Conservation (phyloP, 768 basidiomycete species). For the Porpolomopsis calyptriformis region DNA sequence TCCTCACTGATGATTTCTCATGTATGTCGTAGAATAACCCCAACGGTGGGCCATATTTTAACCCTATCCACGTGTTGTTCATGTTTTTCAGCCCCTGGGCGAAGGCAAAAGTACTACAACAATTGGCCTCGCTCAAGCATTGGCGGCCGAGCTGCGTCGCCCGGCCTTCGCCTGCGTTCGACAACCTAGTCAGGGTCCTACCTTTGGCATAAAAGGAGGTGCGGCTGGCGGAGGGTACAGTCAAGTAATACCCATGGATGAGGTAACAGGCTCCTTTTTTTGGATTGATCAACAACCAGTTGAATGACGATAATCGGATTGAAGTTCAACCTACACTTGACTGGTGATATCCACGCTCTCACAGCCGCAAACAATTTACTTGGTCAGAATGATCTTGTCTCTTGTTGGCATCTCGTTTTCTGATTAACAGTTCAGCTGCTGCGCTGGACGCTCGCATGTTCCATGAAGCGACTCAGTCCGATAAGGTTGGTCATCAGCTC, state of each 20-base stretch:
- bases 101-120: conserved; percentile 99
- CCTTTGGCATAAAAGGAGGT: conserved; percentile 98
- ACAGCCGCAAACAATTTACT: conserved; percentile 96
- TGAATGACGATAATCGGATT: conserved; percentile 4
- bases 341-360: conserved; percentile 96
- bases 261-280: conserved; percentile 34
- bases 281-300: background rate
- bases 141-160: conserved; percentile 88
- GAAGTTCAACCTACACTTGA: conserved; percentile 91
- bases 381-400: conserved; percentile 44
- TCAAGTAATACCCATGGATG: conserved; percentile 99
- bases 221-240: conserved; percentile 98
- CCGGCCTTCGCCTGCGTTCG: conserved; percentile 94
- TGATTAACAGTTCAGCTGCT: conserved; percentile 48
- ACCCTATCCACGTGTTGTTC: background rate
- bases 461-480: conserved; percentile 91
- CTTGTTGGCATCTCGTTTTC: background rate
- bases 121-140: conserved; percentile 90
- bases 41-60: conserved; percentile 35
- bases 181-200: conserved; percentile 97
- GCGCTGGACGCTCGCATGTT: conserved; percentile 96
- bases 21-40: conserved; percentile 60
- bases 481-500: conserved; percentile 47
- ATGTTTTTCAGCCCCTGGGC: conserved; percentile 54
- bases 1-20: conserved; percentile 8